phyloP scores from a whole-genome alignment of 768 basidiomycete genomes.

The Rhodotorula graminis region DNA sequence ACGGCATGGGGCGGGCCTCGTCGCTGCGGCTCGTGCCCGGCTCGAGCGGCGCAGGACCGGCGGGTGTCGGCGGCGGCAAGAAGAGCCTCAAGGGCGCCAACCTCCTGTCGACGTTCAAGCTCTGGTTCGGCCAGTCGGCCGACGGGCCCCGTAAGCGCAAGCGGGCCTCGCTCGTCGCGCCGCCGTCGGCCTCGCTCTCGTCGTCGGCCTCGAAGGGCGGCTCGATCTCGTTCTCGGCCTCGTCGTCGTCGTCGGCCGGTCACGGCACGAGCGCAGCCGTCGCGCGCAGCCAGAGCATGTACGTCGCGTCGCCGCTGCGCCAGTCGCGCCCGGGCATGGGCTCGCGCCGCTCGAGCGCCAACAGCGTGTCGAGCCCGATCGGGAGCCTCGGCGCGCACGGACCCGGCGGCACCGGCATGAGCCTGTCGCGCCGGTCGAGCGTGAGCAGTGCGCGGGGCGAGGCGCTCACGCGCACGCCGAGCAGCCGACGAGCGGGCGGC shows the following conservation, averaged over 20 bases:
- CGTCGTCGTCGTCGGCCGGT: background rate
- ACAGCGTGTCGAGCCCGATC: slow-evolving; percentile 9
- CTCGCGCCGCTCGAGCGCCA: slow-evolving; percentile 34
- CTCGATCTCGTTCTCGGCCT: too few relatives aligned
- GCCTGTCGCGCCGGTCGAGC: slow-evolving; percentile 28
- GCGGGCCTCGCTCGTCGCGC: slow-evolving; percentile 20
- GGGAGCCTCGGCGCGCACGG: background rate
- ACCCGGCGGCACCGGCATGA: background rate
- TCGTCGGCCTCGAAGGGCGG: slow-evolving; percentile 46
- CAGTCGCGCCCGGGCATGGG: background rate
- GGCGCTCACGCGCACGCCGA: background rate
- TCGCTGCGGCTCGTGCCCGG: slow-evolving; percentile 44
- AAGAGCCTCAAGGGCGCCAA: slow-evolving; percentile 65
- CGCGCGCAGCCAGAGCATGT: slow-evolving; percentile 8
- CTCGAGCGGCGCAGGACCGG: slow-evolving; percentile 45
- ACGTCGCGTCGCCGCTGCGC: slow-evolving; percentile 42
- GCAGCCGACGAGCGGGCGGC: slow-evolving; percentile 1
- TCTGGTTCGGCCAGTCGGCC: slow-evolving; percentile 74
- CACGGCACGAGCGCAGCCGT: background rate
- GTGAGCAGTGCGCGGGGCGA: slow-evolving; percentile 34
- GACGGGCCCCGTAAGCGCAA: slow-evolving; percentile 62
- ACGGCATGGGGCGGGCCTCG: slow-evolving; percentile 51
- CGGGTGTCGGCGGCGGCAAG: slow-evolving; percentile 46
- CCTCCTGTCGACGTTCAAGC: slow-evolving; percentile 73
- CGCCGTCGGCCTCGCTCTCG: slow-evolving; percentile 42